Conservation (phyloP, 768 basidiomycete genomes). For the Hypsizygus marmoreus region DNA sequence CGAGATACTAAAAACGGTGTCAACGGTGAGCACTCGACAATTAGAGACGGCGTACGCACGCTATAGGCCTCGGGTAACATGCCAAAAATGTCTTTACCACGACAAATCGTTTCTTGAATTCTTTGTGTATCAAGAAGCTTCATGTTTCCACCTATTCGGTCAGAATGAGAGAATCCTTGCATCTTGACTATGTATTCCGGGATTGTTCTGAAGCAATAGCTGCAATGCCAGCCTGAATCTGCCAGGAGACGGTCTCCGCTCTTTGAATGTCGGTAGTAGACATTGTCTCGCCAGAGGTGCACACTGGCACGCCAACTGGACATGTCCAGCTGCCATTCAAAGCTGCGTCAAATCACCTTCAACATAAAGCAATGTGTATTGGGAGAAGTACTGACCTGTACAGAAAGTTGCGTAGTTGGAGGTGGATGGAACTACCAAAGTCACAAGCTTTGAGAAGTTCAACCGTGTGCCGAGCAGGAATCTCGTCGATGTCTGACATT, state of each 20-base stretch:
- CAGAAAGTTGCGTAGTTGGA: constrained; percentile 61
- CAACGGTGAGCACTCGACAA: too few relatives aligned
- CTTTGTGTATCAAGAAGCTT: constrained; percentile 48
- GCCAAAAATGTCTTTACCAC: constrained; percentile 61
- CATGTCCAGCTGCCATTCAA: constrained; percentile 58
- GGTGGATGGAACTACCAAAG: constrained; percentile 54
- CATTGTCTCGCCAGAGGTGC: constrained; percentile 44
- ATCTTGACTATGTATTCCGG: constrained; percentile 62
- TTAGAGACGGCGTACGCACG: constrained; percentile 36
- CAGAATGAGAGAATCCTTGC: constrained; percentile 62
- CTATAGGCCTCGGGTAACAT: constrained; percentile 67
- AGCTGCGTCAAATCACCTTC: constrained; percentile 32
- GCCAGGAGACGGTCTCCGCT: constrained; percentile 49
- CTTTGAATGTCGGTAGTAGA: constrained; percentile 52
- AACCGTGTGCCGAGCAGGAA: constrained; percentile 54
- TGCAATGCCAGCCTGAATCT: constrained; percentile 72
- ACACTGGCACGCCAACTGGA: constrained; percentile 60
- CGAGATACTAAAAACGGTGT: constrained; percentile 43
- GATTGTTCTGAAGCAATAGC: constrained; percentile 64
- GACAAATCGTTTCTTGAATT: constrained; percentile 61
- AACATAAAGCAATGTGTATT: background rate
- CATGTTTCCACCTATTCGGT: constrained; percentile 53
- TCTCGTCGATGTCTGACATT: constrained; percentile 67
- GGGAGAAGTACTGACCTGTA: constrained; percentile 48
- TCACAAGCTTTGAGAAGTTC: constrained; percentile 54